phyloP scores from a whole-genome alignment of 208 protist species.

The Tritrichomonas foetus region DNA sequence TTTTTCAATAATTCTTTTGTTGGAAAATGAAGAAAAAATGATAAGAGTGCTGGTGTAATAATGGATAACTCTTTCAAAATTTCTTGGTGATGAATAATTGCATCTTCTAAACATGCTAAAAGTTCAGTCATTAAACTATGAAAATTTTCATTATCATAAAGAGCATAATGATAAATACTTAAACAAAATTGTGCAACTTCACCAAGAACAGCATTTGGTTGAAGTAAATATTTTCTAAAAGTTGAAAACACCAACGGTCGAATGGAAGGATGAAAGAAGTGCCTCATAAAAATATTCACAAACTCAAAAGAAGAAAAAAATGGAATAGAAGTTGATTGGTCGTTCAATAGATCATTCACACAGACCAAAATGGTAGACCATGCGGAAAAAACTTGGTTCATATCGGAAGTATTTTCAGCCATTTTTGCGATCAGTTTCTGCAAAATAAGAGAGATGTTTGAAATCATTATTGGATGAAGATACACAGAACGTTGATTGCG shows the following conservation, averaged over 20 bases:
- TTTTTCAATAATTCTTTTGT: neutral
- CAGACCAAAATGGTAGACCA: neutral
- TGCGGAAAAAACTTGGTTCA: neutral
- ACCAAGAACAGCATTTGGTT: neutral
- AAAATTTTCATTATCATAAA: neutral
- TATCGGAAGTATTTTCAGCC: neutral
- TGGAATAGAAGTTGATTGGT: neutral
- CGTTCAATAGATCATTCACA: neutral
- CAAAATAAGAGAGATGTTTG: neutral
- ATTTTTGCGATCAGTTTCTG: neutral
- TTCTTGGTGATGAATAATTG: neutral
- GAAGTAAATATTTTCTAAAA: neutral
- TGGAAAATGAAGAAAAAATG: neutral
- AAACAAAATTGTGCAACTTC: neutral
- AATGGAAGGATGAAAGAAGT: neutral
- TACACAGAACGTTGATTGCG: neutral
- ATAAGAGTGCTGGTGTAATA: neutral
- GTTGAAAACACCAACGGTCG: neutral
- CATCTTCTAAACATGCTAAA: neutral
- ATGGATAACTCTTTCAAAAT: neutral
- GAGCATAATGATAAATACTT: neutral
- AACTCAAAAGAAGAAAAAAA: neutral
- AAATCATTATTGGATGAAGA: neutral
- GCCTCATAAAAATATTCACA: neutral
- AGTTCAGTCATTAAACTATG: neutral